A percentile compares a stretch with the other conserved stretches of the same genome.
Conservation (phyloP, 1,284 basidiomycete species). For the Chondrostereum purpureum region DNA sequence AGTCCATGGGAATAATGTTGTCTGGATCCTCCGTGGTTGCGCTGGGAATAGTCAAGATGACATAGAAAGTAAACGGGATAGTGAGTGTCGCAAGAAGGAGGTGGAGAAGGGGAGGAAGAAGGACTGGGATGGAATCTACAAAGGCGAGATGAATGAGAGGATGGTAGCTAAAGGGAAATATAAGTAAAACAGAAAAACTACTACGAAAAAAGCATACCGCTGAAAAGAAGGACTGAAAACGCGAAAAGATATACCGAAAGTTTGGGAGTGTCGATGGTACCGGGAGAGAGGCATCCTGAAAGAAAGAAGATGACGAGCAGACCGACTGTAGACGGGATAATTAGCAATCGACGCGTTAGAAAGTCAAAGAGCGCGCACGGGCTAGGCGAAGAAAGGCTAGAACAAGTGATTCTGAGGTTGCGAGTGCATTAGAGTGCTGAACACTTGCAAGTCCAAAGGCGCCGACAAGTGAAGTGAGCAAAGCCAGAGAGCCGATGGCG, state of each 20-base stretch:
- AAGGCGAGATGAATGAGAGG: constrained; percentile 2
- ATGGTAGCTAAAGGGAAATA: constrained; percentile 1
- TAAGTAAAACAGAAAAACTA: no score
- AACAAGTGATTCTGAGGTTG: background rate
- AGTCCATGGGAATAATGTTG: background rate
- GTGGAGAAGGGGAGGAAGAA: constrained; percentile 4
- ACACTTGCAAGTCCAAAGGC: constrained; percentile 1
- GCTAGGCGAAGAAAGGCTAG: background rate
- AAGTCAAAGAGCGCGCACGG: background rate
- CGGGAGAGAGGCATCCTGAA: background rate
- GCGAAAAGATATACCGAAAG: background rate
- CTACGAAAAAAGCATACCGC: background rate
- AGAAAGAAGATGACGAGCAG: background rate
- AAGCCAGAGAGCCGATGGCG: background rate
- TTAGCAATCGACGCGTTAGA: background rate
- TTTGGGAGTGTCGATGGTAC: background rate
- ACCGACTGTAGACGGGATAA: background rate
- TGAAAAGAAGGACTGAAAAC: background rate
- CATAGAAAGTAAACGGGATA: background rate
- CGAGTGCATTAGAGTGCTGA: background rate
- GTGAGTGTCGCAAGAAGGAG: constrained; percentile 5
- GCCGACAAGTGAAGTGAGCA: background rate
- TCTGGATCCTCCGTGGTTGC: background rate
- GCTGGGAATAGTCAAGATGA: background rate
- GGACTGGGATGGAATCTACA: background rate